Evolutionary conservation across 768 basidiomycete species (phyloP), one percentile per base, ranked within the genome.

Genomic region (Melanogaster broomeanus): DNA sequence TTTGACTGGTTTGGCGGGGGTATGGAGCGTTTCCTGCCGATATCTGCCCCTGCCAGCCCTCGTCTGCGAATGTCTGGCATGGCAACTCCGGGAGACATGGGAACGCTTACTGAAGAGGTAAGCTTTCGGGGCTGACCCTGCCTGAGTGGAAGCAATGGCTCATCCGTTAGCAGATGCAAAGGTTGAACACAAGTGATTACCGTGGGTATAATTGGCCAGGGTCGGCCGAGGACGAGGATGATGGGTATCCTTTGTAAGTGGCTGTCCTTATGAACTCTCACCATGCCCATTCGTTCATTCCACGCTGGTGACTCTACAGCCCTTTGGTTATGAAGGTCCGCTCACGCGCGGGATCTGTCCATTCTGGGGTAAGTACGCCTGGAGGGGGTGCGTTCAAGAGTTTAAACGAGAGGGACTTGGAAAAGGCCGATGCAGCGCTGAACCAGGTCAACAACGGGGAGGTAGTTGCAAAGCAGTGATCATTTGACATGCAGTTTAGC

Each of bases 41-140:
- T 85, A 52, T 90, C 87, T 53, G 87, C 88, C 52, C 97, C 96
- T 30, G 88, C 91, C 2, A 93, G 90, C 67, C 97, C 97, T 18
- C 79, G 88, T 60, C 79, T 90, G 73, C 80, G 84, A 56, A 77
- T 72, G 62, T 61, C 73, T 11, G 97, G 96, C 3, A 72, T 82
- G 51, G 91, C 90, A 61, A 99, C 97, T 1, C 96, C 96, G 0
- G 94, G 94, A 7, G 93, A 97, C 73, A 78, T 96, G 56, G 93
- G 90, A 16, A 96, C 93, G 24, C 73, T 94, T 38, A 93, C 90
- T 1, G 89, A 92, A 69, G 87, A 91, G 76, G 88, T 88, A 56
- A 24, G 77, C 61, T 40, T 18, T 35, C 55, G 15, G 16, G 48
- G 33, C 11, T 30, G 35, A 52, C 19, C 48, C 28, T 19, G 54